Conservation (phyloP, 1,284 basidiomycete species). For the Pyrrhoderma lamaoense region DNA sequence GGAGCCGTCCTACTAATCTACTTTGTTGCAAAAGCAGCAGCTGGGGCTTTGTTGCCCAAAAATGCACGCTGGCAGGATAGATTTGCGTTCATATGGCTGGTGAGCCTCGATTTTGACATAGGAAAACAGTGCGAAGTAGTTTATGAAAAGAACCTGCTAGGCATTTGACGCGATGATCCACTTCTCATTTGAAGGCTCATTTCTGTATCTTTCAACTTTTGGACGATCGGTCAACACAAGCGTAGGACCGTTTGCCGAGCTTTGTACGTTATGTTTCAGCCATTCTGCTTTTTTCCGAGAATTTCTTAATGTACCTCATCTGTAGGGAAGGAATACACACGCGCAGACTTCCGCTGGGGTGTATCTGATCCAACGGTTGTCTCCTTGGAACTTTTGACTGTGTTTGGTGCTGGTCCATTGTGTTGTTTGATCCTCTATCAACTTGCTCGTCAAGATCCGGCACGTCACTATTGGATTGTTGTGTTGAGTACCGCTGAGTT, state of each 20-base stretch:
- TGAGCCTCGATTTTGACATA: constrained; percentile 29
- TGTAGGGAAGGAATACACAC: constrained; percentile 59
- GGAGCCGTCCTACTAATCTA: constrained; percentile 47
- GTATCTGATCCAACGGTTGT: constrained; percentile 70
- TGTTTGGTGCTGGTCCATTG: constrained; percentile 66
- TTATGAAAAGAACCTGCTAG: constrained; percentile 28
- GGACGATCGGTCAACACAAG: constrained; percentile 67
- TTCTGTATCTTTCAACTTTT: constrained; percentile 67
- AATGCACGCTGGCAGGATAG: constrained; percentile 54
- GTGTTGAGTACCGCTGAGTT: constrained; percentile 68
- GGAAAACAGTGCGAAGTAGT: background rate
- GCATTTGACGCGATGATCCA: constrained; percentile 75
- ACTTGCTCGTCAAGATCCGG: constrained; percentile 54
- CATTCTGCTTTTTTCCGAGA: constrained; percentile 12
- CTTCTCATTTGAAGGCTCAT: constrained; percentile 71
- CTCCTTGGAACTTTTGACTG: constrained; percentile 74
- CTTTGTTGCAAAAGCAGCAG: constrained; percentile 41
- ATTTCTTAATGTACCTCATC: constrained; percentile 22
- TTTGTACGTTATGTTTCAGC: constrained; percentile 48
- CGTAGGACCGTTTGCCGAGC: constrained; percentile 59
- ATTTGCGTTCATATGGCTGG: constrained; percentile 68
- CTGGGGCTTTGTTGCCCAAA: constrained; percentile 52
- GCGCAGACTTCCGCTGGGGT: constrained; percentile 76
- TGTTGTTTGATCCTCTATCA: constrained; percentile 64
- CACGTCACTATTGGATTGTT: constrained; percentile 74